Conservation (phyloP, 768 basidiomycete species). For the Hortiboletus flavorubellus region DNA sequence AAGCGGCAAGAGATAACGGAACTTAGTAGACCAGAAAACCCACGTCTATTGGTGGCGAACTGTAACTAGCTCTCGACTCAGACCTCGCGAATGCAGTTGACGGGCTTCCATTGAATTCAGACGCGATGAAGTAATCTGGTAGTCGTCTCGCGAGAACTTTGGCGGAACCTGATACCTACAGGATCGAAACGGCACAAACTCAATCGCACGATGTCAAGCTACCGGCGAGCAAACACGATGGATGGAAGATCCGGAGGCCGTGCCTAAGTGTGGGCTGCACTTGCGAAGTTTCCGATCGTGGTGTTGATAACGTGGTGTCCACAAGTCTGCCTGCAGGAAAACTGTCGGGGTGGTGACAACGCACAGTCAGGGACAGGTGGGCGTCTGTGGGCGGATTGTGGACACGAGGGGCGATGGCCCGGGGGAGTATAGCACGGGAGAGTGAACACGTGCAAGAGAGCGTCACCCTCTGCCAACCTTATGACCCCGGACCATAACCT, state of each 20-base stretch:
- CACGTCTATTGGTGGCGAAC: constrained; percentile 6
- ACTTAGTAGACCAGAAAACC: not conserved
- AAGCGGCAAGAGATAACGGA: not conserved
- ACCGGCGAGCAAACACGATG: constrained; percentile 19
- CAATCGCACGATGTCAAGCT: constrained; percentile 12
- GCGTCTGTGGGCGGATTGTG: not conserved
- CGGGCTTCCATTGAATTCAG: not conserved
- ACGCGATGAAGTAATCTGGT: constrained; percentile 13
- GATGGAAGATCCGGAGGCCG: constrained; percentile 22
- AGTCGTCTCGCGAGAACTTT: not conserved
- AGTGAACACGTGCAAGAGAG: constrained; percentile 22
- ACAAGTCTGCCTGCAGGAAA: constrained; percentile 27
- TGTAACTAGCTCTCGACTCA: not conserved
- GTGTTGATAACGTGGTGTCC: constrained; percentile 15
- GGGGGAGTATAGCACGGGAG: constrained; percentile 6
- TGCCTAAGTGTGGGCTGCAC: constrained; percentile 8
- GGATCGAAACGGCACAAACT: constrained; percentile 4
- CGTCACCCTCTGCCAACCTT: not conserved
- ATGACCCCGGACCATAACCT: not conserved
- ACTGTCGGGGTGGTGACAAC: constrained; percentile 5
- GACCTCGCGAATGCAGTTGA: not conserved
- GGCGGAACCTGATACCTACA: not conserved
- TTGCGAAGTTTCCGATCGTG: constrained; percentile 3
- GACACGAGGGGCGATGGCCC: constrained; percentile 17
- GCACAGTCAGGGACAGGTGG: constrained; percentile 15